A percentile compares a stretch with the other conserved stretches of the same genome.
phyloP scores from a whole-genome alignment of 2,329 filamentous ascomycete genomes.

The Balansia obtecta region DNA sequence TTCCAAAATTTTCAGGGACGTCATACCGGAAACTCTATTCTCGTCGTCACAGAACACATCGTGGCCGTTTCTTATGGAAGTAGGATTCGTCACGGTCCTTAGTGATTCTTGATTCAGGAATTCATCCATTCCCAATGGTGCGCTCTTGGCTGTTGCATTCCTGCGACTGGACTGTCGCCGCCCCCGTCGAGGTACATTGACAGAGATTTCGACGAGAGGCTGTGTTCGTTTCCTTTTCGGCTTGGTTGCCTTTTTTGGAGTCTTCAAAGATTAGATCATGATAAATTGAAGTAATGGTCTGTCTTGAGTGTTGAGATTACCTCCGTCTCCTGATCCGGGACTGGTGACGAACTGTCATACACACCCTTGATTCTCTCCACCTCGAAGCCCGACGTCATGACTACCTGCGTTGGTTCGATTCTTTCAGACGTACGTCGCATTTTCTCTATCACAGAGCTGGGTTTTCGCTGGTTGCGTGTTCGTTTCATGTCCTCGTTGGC shows the following conservation, averaged over 20 bases:
- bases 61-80: constrained; percentile 12
- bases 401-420: constrained; percentile 51
- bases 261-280: constrained; percentile 9
- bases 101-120: background rate
- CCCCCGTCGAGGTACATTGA: constrained; percentile 19
- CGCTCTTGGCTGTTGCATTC: constrained; percentile 11
- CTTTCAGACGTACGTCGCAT: constrained; percentile 52
- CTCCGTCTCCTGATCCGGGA: constrained; percentile 23
- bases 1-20: background rate
- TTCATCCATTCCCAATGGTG: constrained; percentile 7
- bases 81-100: background rate
- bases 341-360: constrained; percentile 45
- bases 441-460: constrained; percentile 53
- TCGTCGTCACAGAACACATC: constrained; percentile 22
- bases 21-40: constrained; percentile 14
- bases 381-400: constrained; percentile 43
- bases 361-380: constrained; percentile 42
- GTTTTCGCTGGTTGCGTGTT: constrained; percentile 69
- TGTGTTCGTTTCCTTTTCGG: constrained; percentile 19
- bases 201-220: constrained; percentile 22
- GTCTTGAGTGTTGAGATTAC: constrained; percentile 23
- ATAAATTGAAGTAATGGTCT: background rate
- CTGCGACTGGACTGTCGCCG: constrained; percentile 13
- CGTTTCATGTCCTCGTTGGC: constrained; percentile 61
- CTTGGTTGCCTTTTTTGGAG: constrained; percentile 19